Evolutionary conservation across 1,284 basidiomycete genomes (phyloP).

Genomic region (Pascua guehoae): DNA sequence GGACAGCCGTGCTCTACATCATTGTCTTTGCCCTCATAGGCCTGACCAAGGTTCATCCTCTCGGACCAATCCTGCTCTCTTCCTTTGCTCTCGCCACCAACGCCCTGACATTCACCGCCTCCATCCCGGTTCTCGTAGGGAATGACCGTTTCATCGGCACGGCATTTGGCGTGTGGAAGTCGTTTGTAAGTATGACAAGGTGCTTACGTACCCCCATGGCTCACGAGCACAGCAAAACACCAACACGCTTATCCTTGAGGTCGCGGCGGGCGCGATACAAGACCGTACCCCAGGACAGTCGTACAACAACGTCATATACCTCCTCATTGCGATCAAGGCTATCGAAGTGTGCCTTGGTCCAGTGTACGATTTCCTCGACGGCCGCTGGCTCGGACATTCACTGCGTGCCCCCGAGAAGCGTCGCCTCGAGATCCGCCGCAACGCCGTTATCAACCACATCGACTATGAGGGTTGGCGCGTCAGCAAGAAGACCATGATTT

Average conservation of each 20-base stretch:
- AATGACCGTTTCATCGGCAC: constrained; percentile 48
- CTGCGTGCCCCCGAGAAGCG: constrained; percentile 35
- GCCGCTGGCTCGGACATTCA: constrained; percentile 39
- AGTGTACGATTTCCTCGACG: constrained; percentile 42
- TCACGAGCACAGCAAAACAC: constrained; percentile 4
- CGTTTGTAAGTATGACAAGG: constrained; percentile 25
- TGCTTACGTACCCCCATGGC: background rate
- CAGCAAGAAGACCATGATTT: background rate
- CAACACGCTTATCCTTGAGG: constrained; percentile 39
- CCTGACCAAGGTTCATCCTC: constrained; percentile 47
- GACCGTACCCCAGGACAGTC: constrained; percentile 33
- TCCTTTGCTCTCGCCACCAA: constrained; percentile 47
- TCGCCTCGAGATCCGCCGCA: background rate
- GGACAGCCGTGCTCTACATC: constrained; percentile 34
- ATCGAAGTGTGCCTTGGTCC: constrained; percentile 46
- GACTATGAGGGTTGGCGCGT: background rate
- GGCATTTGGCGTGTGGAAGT: constrained; percentile 52
- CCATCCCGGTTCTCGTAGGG: constrained; percentile 49
- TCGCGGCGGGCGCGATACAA: constrained; percentile 49
- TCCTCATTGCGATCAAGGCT: constrained; percentile 51
- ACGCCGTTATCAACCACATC: background rate
- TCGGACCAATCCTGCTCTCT: constrained; percentile 46
- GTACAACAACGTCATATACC: constrained; percentile 48
- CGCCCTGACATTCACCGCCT: constrained; percentile 47
- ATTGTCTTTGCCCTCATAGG: constrained; percentile 49